Evolutionary conservation across 2,329 filamentous ascomycete species (phyloP), one percentile per base, ranked within the genome.

Genomic region (Periconia macrospinosa): DNA sequence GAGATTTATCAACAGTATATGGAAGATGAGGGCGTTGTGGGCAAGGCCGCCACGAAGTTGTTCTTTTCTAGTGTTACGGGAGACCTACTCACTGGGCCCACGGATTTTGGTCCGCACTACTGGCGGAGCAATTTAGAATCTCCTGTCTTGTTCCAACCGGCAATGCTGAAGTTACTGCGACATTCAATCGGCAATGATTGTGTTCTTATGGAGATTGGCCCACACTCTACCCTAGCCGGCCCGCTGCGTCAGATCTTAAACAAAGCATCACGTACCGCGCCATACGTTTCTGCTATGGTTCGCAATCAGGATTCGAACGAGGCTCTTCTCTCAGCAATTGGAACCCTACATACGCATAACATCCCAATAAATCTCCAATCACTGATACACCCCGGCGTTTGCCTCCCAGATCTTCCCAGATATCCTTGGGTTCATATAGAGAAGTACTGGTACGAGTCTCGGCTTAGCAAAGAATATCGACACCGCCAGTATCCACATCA

Each of bases 201-300:
- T 2, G 49, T 53, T 1, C 53, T 54, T 19, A 11, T 60, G 2
- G 58, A 57, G 19, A 51, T 77, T 41, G 75, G 75, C 3, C 74
- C 75, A 14, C 74, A 76, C 47, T 50, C 56, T 1, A 68, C 73
- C 1, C 64, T 77, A 1, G 51, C 57, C 8, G 68, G 70, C 0
- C 72, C 74, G 2, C 37, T 54, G 1, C 19, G 49, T 1, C 60
- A 65, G 23, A 63, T 55, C 1, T 33, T 47, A 11, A 40, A 52
- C 17, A 13, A 2, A 23, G 13, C 7, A 11, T 13, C 42, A 2
- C 6, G 13, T 9, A 42, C 41, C 10, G 2, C 23, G n/a, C 23
- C 49, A 3, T 60, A 62, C 41, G 23, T 53, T 1, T 47, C 57
- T 1, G n/a, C 55, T 3, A 37, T 62, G 3, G 2, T 40, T 2